Evolutionary conservation across 495 filamentous ascomycete genomes (phyloP), one percentile per base, ranked within the genome.

Genomic region (Hamigera avellanea): DNA sequence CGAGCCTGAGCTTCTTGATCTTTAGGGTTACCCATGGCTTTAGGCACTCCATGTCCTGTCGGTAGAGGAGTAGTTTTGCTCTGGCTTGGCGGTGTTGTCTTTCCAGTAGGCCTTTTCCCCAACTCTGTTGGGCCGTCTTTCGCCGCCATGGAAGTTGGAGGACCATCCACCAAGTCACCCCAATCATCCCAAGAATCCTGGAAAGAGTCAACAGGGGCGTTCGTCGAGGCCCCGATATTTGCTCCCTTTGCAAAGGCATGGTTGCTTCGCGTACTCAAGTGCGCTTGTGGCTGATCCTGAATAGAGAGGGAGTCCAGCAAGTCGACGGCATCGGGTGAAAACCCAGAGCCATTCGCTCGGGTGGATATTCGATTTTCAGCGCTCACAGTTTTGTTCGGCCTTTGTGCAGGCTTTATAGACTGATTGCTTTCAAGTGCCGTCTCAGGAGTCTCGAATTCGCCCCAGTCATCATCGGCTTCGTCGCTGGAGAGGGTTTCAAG

Each of bases 391-490:
- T 35, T 28, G 2, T 6, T 7, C 44, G 40, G 31, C 10, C 25
- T 33, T 19, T n/a, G 40, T 18, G 32, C n/a, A 12, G 29, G 32
- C 19, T 19, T 10, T 35, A 34, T 39, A 16, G 49, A 17, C 41
- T 39, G 4, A 79, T 64, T 49, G 80, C 86, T 19, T 65, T 71
- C 34, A 69, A 77, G 3, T 71, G 75, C 26, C 15, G 32, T 31
- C 15, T 59, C 53, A 23, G 77, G 71, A 10, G 68, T 67, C 46
- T 82, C 81, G 44, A 86, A 86, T 37, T 85, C 80, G 10, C 81
- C 81, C 72, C 80, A 86, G 9, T 77, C 80, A 48, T 85, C 80
- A 23, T 81, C 75, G 6, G 69, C 69, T 14, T 65, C 58, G 17
- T 56, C 5, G 21, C 9, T 43, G 8, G 46, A 40, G 13, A 48